These are phyloP conservation scores for Lepidopterella palustris DNA, from an alignment of 495 filamentous ascomycete genomes.

Conservation along the genomic window DNA sequence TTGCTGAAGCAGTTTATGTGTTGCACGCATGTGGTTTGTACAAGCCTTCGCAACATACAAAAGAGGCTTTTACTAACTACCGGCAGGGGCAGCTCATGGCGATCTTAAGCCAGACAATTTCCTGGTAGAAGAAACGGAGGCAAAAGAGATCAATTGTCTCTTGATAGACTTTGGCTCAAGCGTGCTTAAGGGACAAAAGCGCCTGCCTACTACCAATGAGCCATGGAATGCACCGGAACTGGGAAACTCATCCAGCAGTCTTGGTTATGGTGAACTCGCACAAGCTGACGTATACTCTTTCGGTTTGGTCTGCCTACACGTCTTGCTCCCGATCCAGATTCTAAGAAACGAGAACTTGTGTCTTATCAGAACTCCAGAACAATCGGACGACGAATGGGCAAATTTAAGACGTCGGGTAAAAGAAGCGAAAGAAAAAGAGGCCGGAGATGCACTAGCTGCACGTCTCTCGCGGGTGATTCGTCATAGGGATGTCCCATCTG, in stretches of 20 bases:
- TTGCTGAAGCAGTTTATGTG: not conserved
- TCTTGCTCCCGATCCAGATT: not conserved
- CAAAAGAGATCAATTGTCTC: not conserved
- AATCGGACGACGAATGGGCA: not conserved
- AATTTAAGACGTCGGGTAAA: not conserved
- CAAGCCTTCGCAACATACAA: not conserved
- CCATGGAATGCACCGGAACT: not conserved
- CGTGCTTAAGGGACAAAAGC: not conserved
- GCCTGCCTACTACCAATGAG: not conserved
- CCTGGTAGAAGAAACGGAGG: not conserved
- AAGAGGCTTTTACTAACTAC: not conserved
- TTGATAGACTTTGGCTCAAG: not conserved
- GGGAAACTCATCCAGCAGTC: not conserved
- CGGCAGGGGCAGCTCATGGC: not conserved
- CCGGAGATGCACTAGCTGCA: not conserved
- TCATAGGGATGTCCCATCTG: not conserved
- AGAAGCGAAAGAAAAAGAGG: not conserved
- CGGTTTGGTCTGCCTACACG: not conserved
- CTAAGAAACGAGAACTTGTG: not conserved
- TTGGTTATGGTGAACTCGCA: not conserved
- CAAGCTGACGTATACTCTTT: not conserved
- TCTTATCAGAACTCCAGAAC: not conserved
- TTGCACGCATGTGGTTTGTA: not conserved
- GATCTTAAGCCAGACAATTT: not conserved
- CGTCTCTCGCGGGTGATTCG: not conserved